Evolutionary conservation across 495 filamentous ascomycete genomes (phyloP), one percentile per base, ranked within the genome.

Genomic region (Neohortaea acidophila): DNA sequence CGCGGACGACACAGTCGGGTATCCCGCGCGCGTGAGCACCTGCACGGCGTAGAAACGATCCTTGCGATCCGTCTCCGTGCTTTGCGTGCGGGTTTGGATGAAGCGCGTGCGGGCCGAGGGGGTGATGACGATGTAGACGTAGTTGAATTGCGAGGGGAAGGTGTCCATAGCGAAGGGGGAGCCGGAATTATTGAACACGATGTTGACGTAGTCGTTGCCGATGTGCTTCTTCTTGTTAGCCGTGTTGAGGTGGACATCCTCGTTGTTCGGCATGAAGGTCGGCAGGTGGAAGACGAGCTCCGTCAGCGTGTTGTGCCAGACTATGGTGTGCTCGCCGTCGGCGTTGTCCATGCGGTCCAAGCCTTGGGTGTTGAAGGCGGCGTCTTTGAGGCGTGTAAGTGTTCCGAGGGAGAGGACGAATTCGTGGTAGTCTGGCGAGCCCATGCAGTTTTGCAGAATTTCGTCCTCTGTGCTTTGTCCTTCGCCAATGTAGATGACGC

Each of bases 171-270:
- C 67, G 65, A 92, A 96, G 0, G 82, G 76, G 19, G 72, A 52
- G 18, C 92, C 87, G 12, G 86, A 94, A 42, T 89, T 81, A 54
- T 99, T 99, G 63, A 85, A 99, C 34, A 99, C 75, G 49, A 99
- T 92, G 50, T 91, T 96, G 47, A 99, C 91, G 51, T 79, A 91
- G 61, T 99, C 92, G 51, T 99, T 99, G 27, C 91, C 91, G 28
- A 93, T 84, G 51, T 99, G 92, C 3, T 75, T 68, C 56, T 99
- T 99, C 64, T 99, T 99, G 52, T 70, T 69, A 11, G 68, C 66
- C 11, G 78, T 73, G 51, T 94, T 84, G 27, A 70, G 64, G 21
- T 80, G 71, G 19, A 76, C 62, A 52, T 89, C 69, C 6, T 79
- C 63, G 53, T 86, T 69, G 14, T 82, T 89, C 9, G 91, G 91